Conservation (phyloP, 2,329 filamentous ascomycete species). For the Hymenotorrendiella dingleyae region DNA sequence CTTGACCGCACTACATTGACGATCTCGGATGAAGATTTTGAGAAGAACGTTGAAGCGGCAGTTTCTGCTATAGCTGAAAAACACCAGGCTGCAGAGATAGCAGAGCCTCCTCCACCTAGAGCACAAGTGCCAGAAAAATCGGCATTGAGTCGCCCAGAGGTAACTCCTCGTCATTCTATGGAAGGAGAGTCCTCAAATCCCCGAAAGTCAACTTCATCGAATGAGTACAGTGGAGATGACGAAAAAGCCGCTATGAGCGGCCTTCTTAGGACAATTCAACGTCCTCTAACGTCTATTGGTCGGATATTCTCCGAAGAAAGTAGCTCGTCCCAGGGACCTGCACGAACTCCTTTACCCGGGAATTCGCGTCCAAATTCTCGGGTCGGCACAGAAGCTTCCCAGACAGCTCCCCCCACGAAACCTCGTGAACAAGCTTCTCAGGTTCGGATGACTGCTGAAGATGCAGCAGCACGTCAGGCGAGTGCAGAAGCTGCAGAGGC, state of each 20-base stretch:
- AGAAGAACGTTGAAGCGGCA: conserved; percentile 90
- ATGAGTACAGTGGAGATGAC: conserved; percentile 51
- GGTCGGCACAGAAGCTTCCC: conserved; percentile 21
- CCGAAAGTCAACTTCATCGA: conserved; percentile 48
- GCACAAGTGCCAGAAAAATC: conserved; percentile 40
- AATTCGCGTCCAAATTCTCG: conserved; percentile 33
- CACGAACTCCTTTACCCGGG: conserved; percentile 40
- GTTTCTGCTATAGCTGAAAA: conserved; percentile 94
- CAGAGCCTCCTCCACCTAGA: conserved; percentile 32
- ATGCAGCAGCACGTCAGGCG: conserved; percentile 83
- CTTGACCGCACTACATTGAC: conserved; percentile 91
- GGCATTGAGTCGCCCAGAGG: conserved; percentile 45
- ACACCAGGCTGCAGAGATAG: conserved; percentile 54
- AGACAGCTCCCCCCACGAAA: conserved; percentile 18
- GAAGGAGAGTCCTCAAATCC: conserved; percentile 55
- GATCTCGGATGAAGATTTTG: conserved; percentile 91
- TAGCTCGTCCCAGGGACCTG: conserved; percentile 30
- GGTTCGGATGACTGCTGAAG: conserved; percentile 61
- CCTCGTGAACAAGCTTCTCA: conserved; percentile 14
- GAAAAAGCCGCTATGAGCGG: conserved; percentile 80
- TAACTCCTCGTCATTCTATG: conserved; percentile 52
- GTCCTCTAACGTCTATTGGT: conserved; percentile 83
- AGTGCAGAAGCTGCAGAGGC: conserved; percentile 87
- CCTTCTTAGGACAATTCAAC: conserved; percentile 83
- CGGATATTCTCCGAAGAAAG: conserved; percentile 81